Evolutionary conservation across 2,329 filamentous ascomycete genomes (phyloP).

Genomic region (Helicocarpus griseus): DNA sequence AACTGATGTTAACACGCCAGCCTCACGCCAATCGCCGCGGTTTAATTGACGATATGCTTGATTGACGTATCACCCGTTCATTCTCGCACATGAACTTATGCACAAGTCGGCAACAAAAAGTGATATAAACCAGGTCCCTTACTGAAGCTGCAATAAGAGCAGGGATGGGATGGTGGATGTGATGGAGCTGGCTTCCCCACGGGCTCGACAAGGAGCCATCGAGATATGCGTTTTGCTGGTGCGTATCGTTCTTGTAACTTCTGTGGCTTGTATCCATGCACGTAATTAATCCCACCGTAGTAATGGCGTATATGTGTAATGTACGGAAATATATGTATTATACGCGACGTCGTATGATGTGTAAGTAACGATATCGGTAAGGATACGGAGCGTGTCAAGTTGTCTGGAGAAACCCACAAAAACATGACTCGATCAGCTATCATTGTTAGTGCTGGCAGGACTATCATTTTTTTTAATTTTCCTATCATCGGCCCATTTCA

Average conservation of each 20-base stretch:
- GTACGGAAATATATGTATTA: too few relatives aligned
- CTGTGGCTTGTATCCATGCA: background rate
- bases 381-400: too few relatives aligned
- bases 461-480: too few relatives aligned
- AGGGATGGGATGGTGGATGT: background rate
- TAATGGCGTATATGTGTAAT: background rate
- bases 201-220: background rate
- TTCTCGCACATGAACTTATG: background rate
- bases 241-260: too few relatives aligned
- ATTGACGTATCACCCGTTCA: background rate
- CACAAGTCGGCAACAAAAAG: background rate
- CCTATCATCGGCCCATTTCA: too few relatives aligned
- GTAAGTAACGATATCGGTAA: too few relatives aligned
- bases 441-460: too few relatives aligned
- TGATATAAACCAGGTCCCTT: background rate
- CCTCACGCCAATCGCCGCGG: background rate
- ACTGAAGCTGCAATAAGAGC: background rate
- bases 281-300: background rate
- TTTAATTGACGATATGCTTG: background rate
- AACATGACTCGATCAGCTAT: too few relatives aligned
- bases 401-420: too few relatives aligned
- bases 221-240: background rate
- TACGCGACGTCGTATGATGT: too few relatives aligned
- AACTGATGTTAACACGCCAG: too few relatives aligned
- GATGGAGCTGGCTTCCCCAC: background rate